Base-by-base conservation (phyloP, 805 yeast genomes). In the Ogataea pignaliae region DNA sequence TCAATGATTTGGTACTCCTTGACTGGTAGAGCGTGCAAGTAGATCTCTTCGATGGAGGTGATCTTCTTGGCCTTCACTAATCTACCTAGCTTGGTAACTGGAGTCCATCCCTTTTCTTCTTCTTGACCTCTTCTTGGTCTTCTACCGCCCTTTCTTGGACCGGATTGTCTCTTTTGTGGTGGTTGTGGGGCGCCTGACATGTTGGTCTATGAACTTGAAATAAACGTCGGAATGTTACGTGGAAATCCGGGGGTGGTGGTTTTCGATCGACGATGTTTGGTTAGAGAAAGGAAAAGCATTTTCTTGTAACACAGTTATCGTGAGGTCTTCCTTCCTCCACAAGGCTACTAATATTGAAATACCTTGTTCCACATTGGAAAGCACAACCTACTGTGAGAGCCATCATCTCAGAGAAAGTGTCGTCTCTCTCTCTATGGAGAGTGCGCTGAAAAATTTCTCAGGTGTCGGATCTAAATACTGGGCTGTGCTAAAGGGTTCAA, bases 61-160 rank as follows among this genome's bases (percentile, higher is more conserved):
- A 93, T 81, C 85, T 93, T 91, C 75, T 96, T 96, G 68, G 97
- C 96, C 81, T 89, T 88, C 63, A 93, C 99, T 70, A 93, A 85
- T 85, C 99, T 91, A 78, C 99, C 99, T 72, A 93, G 87, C 85
- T 93, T 93, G 93, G 99, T 93, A 72, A 93, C 98, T 79, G 99
- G 99, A 67, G 83, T 83, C 99, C 99, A 93, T 67, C 95, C 96
- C 81, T 91, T 90, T 83, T 93, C 98, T 78, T 91, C 97, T 60
- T 78, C 81, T 66, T 78, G 78, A 73, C 90, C 81, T 70, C 85
- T 77, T 64, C 90, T 84, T 65, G 85, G 81, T 53, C 61, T 60
- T 54, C 71, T 65, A 64, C 77, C 73, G 51, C 85, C 81, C 67
- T 80, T 79, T 72, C 74, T 73, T 64, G 78, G 70, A 56, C 79